Base-by-base conservation (phyloP, 768 basidiomycete genomes). In the Pleurotus citrinopileatus region DNA sequence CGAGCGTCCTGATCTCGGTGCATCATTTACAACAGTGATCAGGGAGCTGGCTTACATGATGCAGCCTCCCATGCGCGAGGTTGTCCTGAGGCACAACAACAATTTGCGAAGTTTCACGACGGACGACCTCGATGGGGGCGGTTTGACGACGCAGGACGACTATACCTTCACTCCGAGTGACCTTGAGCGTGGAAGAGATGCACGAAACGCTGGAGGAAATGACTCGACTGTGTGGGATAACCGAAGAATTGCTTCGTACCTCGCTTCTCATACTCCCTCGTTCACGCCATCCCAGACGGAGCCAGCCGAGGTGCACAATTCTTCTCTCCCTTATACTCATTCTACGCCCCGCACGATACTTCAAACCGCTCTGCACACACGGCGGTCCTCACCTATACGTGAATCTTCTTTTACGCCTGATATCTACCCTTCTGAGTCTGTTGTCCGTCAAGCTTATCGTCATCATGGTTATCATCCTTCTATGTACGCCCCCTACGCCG, bases 211-310 rank as follows among this genome's bases (percentile, higher is more conserved):
- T 37, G n/a, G 62, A 25, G 53, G 69, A 59, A 61, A 62, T 26
- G 77, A 76, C 4, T 84, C 85, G 28, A 86, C 86, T 1, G 84
- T 86, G 26, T 89, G 87, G 87, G 73, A 74, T 13, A 80, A 83
- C 29, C 72, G 72, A 2, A 77, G 76, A 10, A 79, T 86, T 19
- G 78, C 81, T 4, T 77, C 80, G 23, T 88, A 87, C 66, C 73
- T 51, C 13, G 48, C 48, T 20, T 88, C 23, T 62, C 70, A 29
- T 57, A 52, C 26, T 61, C 59, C 36, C 58, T 61, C 44, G 60
- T 63, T 46, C 36, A 60, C 59, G 12, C 55, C 60, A 4, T 51
- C 48, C 10, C 48, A 51, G 8, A 51, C 48, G 34, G 48, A 36
- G 29, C 48, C 48, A 15, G 48, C 9, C 22, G 22, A 20, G 17